Base-by-base conservation (phyloP, 805 yeast species). In the Ogataea sp. region DNA sequence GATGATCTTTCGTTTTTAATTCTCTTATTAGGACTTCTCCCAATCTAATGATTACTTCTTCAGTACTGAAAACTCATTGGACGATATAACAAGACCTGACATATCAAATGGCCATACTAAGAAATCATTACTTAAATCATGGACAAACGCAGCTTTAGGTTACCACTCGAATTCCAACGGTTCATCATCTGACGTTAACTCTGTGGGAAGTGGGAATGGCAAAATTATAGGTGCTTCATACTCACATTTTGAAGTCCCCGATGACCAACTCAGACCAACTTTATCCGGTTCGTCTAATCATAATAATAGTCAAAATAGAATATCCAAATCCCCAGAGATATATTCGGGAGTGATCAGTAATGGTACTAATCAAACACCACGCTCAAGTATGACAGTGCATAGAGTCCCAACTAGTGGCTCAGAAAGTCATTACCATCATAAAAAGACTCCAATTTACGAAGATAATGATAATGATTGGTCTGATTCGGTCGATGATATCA, bases 401-500 rank as follows among this genome's bases (percentile, higher is more conserved):
- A 42, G 40, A 33, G 39, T 47, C 6, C 4, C 45, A 43, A 37
- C 32, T 37, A 26, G 39, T 21, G 62, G n/a, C n/a, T n/a, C n/a
- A n/a, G n/a, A n/a, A n/a, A n/a, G n/a, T n/a, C n/a, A n/a, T n/a
- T n/a, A n/a, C n/a, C n/a, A n/a, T n/a, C n/a, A 25, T 55, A 16
- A 29, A 16, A 45, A 36, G 59, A 58, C 42, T 36, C 29, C 34
- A 61, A 41, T 82, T 80, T 53, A 66, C 78, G 33, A 44, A n/a
- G 95, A 88, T 54, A 64, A 80, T 41, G 96, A 88, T 56, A 95
- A 84, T 49, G 96, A 87, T 59, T 88, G 96, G 96, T 90, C 87
- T 57, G 94, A 75, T 16, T 68, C 61, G 16, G 48, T 90, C 11
- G 81, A 78, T 33, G 78, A 52, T 32, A 73, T 40, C 76, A 72